Evolutionary conservation across 305 asterid genomes (phyloP).

Genomic region (Coffea humblotiana): DNA sequence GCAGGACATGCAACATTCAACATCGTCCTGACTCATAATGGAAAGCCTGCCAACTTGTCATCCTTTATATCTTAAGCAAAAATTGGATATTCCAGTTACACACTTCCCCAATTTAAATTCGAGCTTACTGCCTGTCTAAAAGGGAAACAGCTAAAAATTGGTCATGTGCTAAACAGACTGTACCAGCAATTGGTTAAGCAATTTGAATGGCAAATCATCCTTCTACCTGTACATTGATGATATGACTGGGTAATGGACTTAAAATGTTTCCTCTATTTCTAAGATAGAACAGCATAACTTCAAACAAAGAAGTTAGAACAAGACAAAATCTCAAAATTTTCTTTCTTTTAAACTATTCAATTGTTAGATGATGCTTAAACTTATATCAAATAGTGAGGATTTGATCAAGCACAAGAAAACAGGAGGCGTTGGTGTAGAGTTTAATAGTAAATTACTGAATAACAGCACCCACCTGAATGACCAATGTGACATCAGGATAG

Average conservation of each 20-base stretch:
- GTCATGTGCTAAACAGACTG: background rate
- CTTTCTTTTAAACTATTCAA: too few species aligned
- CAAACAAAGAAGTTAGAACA: background rate
- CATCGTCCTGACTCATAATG: background rate
- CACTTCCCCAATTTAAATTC: background rate
- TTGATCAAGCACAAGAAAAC: too few species aligned
- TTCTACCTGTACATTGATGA: background rate
- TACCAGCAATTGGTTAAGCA: background rate
- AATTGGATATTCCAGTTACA: background rate
- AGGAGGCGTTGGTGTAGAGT: background rate
- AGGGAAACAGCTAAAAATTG: background rate
- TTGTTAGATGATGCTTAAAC: background rate
- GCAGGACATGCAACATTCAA: background rate
- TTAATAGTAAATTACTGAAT: background rate
- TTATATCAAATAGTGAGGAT: background rate
- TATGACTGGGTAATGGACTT: background rate
- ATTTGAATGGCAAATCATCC: background rate
- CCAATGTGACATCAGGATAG: slow-evolving; percentile 89
- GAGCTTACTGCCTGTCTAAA: background rate
- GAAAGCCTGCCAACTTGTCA: background rate
- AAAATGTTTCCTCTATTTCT: background rate
- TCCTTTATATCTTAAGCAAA: background rate
- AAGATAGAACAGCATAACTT: slow-evolving; percentile 1
- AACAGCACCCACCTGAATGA: slow-evolving; percentile 60
- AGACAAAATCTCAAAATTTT: background rate